A percentile compares a stretch with the other conserved stretches of the same genome.
Evolutionary conservation across 1,284 basidiomycete genomes (phyloP).

Genomic region (Athelia psychrophila): DNA sequence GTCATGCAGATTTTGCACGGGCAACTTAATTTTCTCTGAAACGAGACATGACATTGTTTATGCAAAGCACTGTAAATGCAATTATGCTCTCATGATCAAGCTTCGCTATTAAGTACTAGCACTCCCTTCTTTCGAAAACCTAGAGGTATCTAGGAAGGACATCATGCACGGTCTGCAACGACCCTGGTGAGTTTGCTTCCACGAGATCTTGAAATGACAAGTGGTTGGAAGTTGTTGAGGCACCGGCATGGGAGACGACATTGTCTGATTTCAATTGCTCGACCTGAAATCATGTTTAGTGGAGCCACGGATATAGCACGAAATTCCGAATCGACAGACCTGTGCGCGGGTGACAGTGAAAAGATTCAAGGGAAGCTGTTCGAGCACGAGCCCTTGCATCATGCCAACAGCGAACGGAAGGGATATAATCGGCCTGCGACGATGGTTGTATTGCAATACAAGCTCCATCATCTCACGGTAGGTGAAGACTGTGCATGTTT

Average conservation of each 20-base stretch:
- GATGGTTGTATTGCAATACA: conserved; percentile 49
- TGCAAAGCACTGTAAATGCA: too few species aligned
- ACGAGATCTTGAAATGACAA: conserved; percentile 45
- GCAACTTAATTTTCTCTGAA: too few species aligned
- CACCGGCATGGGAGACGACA: conserved; percentile 33
- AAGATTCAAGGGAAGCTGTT: conserved; percentile 58
- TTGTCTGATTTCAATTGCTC: conserved; percentile 61
- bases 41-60: too few species aligned
- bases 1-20: too few species aligned
- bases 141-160: conserved; percentile 56
- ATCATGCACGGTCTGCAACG: conserved; percentile 47
- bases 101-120: too few species aligned
- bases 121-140: too few species aligned
- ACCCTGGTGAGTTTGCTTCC: conserved; percentile 27
- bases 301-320: not conserved
- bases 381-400: conserved; percentile 59
- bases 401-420: conserved; percentile 60
- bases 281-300: conserved; percentile 35
- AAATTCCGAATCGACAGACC: conserved; percentile 22
- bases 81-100: too few species aligned
- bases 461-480: conserved; percentile 65
- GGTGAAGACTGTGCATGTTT: conserved; percentile 47
- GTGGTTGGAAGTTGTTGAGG: conserved; percentile 25
- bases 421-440: conserved; percentile 54
- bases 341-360: conserved; percentile 68